Evolutionary conservation across 345 rosid genomes (phyloP).

Genomic region (Clausena lansium): DNA sequence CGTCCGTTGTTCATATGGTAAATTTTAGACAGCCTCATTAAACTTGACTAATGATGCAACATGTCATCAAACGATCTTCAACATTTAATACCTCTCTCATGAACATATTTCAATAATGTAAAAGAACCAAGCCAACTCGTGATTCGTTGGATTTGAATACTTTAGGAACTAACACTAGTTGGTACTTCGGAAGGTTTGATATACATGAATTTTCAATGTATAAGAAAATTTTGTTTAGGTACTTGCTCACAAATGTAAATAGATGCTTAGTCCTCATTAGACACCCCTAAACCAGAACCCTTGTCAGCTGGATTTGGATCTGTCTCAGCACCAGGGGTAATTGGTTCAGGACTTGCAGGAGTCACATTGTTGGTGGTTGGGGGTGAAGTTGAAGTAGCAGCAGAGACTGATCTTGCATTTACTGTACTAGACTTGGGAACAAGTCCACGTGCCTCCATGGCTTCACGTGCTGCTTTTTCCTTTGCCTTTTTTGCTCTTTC

Average conservation of each 20-base stretch:
- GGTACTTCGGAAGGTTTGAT: background rate
- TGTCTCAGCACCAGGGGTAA: slow-evolving; percentile 6
- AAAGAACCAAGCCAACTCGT: background rate
- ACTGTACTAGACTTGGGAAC: slow-evolving; percentile 33
- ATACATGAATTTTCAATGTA: background rate
- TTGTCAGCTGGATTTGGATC: slow-evolving; percentile 13
- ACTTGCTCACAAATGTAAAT: background rate
- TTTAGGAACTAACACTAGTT: background rate
- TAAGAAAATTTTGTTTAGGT: background rate
- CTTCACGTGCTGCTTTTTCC: slow-evolving; percentile 75
- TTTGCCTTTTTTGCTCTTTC: slow-evolving; percentile 82
- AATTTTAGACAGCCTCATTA: too few relatives aligned
- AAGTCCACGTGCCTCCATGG: slow-evolving; percentile 52
- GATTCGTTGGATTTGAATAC: background rate
- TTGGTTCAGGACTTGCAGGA: slow-evolving; percentile 13
- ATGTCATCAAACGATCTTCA: too few relatives aligned
- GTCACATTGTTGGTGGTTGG: background rate
- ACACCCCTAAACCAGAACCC: slow-evolving; percentile 19
- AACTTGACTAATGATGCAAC: too few relatives aligned
- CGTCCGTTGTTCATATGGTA: too few relatives aligned
- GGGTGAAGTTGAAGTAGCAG: slow-evolving; percentile 18
- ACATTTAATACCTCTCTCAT: too few relatives aligned
- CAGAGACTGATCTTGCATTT: slow-evolving; percentile 16
- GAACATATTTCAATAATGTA: too few relatives aligned
- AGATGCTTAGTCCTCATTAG: slow-evolving; percentile 11